phyloP scores from a whole-genome alignment of 129 eudicot species.

The Pittosporum tobira region DNA sequence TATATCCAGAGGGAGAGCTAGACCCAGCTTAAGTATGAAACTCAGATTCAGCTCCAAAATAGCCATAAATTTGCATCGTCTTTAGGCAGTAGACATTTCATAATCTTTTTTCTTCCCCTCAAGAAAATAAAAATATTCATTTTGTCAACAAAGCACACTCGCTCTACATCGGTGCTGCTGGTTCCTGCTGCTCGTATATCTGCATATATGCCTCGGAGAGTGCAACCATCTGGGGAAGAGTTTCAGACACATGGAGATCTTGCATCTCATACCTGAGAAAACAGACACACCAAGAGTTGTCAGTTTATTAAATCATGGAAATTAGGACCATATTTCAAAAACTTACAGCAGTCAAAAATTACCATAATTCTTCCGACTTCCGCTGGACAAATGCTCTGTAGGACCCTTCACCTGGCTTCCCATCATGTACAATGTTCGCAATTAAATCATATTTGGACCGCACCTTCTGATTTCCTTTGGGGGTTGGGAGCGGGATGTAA shows the following conservation, averaged over 20 bases:
- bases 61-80: too few relatives aligned
- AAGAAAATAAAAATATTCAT: too few relatives aligned
- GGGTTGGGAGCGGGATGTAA: conserved; percentile 75
- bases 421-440: conserved; percentile 92
- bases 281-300: background rate
- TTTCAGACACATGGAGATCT: conserved; percentile 81
- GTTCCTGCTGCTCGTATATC: conserved; percentile 86
- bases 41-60: too few relatives aligned
- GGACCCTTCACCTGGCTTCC: conserved; percentile 93
- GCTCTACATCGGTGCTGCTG: conserved; percentile 5
- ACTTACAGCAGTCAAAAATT: background rate
- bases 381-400: conserved; percentile 90
- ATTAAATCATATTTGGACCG: conserved; percentile 80
- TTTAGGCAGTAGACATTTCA: too few relatives aligned
- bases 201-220: conserved; percentile 93
- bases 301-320: background rate
- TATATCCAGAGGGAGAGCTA: too few relatives aligned
- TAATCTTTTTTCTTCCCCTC: too few relatives aligned
- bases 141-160: too few relatives aligned
- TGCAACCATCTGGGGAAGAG: conserved; percentile 87
- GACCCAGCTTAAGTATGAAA: too few relatives aligned
- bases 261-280: conserved; percentile 87
- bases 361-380: conserved; percentile 97
- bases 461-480: conserved; percentile 42
- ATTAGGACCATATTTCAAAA: background rate